Percentiles rank a stretch among this genome's conserved stretches.
These are phyloP conservation scores for Cucurbita moschata DNA, from an alignment of 306 rosid genomes.

Conservation along the genomic window DNA sequence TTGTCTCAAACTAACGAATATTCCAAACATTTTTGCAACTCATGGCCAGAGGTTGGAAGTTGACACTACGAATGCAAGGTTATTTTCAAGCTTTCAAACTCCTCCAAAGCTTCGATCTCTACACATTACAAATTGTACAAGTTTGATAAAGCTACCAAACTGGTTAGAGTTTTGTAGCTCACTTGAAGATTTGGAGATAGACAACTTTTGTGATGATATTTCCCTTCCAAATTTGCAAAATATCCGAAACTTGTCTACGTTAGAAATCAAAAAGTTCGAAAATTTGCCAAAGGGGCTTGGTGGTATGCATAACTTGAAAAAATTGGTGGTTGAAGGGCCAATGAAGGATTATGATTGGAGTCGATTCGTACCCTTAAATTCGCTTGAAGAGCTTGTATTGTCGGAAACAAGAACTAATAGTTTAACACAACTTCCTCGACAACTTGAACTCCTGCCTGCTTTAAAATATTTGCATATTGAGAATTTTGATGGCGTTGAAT, in stretches of 20 bases:
- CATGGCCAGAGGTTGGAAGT: neutral
- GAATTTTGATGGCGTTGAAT: neutral
- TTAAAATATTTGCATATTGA: neutral
- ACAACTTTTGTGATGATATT: neutral
- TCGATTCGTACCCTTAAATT: neutral
- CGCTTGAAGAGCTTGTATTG: neutral
- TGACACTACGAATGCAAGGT: neutral
- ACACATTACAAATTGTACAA: neutral
- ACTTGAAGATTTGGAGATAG: neutral
- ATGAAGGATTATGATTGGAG: neutral
- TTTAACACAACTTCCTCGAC: neutral
- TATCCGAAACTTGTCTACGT: neutral
- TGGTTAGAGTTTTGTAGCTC: neutral
- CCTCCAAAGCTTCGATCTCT: neutral
- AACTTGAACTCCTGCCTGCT: neutral
- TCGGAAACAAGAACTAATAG: neutral
- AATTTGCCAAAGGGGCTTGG: neutral
- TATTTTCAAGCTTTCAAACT: neutral
- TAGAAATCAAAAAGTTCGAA: neutral
- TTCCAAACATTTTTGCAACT: neutral
- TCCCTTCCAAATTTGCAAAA: neutral
- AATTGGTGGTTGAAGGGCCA: neutral
- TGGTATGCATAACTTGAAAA: neutral
- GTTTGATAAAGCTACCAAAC: neutral
- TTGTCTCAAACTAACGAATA: neutral